phyloP scores from a whole-genome alignment of 2,329 filamentous ascomycete genomes.

The Didymella exigua region DNA sequence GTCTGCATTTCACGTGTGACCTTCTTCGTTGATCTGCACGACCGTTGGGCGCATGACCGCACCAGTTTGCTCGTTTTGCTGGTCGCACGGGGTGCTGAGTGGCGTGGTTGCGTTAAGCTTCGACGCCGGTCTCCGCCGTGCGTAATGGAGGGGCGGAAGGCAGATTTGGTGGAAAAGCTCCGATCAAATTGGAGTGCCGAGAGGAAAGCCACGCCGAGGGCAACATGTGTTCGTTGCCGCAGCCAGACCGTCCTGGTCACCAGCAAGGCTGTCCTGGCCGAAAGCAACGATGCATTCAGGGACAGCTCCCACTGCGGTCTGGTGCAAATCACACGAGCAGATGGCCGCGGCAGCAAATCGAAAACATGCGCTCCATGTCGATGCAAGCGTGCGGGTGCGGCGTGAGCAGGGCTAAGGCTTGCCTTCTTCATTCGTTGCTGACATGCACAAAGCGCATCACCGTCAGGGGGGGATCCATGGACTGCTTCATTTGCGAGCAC shows the following conservation, averaged over 20 bases:
- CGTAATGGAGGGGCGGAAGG: conserved; percentile 25
- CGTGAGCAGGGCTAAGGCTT: conserved; percentile 12
- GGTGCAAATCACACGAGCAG: neutral
- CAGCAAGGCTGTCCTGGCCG: neutral
- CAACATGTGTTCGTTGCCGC: conserved; percentile 14
- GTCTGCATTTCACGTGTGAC: conserved; percentile 12
- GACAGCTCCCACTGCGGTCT: neutral
- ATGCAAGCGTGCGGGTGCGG: conserved; percentile 19
- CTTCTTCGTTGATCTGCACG: conserved; percentile 39
- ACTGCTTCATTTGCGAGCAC: conserved; percentile 16
- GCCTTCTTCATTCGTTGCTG: conserved; percentile 26
- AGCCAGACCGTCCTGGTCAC: too few relatives aligned
- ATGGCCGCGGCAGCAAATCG: conserved; percentile 4
- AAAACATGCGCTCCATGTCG: conserved; percentile 5
- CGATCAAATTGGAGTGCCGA: conserved; percentile 12
- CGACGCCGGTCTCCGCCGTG: conserved; percentile 30
- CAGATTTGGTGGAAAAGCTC: conserved; percentile 1
- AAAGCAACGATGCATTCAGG: neutral
- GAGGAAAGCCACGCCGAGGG: conserved; percentile 9
- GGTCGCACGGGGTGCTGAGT: conserved; percentile 28
- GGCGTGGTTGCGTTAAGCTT: conserved; percentile 36
- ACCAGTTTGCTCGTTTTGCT: conserved; percentile 35
- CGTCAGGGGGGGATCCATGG: conserved; percentile 31
- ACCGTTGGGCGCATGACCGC: conserved; percentile 46
- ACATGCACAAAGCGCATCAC: conserved; percentile 10